phyloP scores from a whole-genome alignment of 768 basidiomycete genomes.

The Sporobolomyces phaffii region DNA sequence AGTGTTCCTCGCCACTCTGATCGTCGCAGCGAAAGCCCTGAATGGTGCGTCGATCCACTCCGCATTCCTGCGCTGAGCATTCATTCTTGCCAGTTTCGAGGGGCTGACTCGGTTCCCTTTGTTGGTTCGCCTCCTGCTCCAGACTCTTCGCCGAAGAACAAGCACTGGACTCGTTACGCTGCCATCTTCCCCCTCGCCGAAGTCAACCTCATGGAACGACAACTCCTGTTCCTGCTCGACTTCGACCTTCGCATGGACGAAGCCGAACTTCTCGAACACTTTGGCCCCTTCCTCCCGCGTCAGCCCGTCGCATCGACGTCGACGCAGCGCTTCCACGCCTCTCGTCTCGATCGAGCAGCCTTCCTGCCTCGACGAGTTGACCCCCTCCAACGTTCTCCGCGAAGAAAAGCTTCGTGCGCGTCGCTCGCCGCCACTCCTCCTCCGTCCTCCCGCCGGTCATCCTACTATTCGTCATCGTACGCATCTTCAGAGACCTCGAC shows the following conservation, averaged over 20 bases:
- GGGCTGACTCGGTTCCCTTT: too few relatives aligned
- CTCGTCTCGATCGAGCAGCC: not conserved
- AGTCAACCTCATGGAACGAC: conserved; percentile 93
- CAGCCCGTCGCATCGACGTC: conserved; percentile 22
- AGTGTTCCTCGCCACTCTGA: conserved; percentile 90
- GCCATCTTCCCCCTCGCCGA: conserved; percentile 58
- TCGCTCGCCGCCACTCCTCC: not conserved
- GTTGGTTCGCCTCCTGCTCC: not conserved
- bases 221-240: conserved; percentile 84
- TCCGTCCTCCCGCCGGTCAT: conserved; percentile 8
- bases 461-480: not conserved
- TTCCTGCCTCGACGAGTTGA: conserved; percentile 7
- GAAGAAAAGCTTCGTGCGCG: conserved; percentile 1
- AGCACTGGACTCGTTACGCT: conserved; percentile 80
- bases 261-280: conserved; percentile 58
- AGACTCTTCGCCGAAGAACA: conserved; percentile 71
- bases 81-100: too few relatives aligned
- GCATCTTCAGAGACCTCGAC: not conserved
- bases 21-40: conserved; percentile 92
- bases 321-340: not conserved
- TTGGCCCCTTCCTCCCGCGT: conserved; percentile 55
- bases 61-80: conserved; percentile 24
- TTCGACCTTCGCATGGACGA: conserved; percentile 88
- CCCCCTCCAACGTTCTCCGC: not conserved
- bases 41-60: conserved; percentile 65